Base-by-base conservation (phyloP, 1,284 basidiomycete species). In the Cryptococcus sp. region DNA sequence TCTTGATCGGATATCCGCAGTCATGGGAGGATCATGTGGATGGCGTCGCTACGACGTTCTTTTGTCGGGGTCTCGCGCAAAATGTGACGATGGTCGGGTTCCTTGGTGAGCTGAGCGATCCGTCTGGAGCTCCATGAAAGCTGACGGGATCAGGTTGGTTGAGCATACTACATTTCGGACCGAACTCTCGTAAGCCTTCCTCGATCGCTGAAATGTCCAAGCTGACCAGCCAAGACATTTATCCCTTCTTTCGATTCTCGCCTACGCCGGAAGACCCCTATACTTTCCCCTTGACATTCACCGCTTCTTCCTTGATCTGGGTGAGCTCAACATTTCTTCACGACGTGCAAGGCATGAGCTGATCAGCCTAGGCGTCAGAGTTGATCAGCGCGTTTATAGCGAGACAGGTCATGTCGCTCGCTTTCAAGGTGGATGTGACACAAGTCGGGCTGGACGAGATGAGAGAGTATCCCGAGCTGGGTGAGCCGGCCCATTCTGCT, bases 181-280 rank as follows among this genome's bases (percentile, higher is more conserved):
- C 75, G 1, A 80, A 80, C 55, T 58, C 63, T 9, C 71, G 68
- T 69, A 28, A 46, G 62, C 9, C 5, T 9, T 18, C 16, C 23
- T 6, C 11, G 5, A 10, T 21, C 5, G 10, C 3, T 4, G n/a
- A 19, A 26, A 21, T 34, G 48, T 47, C 16, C 9, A 19, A 14
- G 28, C 19, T 37, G 47, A 31, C n/a, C 18, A 32, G 24, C 58
- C n/a, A n/a, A 61, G 64, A 73, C 16, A 72, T 80, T 40, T 80
- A 80, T 59, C 79, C 79, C 2, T 80, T 79, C 69, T 80, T 80
- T 63, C 65, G 73, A 16, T 79, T 80, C 58, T 69, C 57, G 50
- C 74, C 60, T 47, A 71, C 63, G 0, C 62, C 66, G n/a, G 72
- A 73, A 44, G 78, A 79, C 55, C 77, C 78, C 3, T 80, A 80